Percentiles rank a stretch among this genome's conserved stretches.
These are phyloP conservation scores for Podaxis sp. DNA, from an alignment of 768 basidiomycete species.

Conservation along the genomic window DNA sequence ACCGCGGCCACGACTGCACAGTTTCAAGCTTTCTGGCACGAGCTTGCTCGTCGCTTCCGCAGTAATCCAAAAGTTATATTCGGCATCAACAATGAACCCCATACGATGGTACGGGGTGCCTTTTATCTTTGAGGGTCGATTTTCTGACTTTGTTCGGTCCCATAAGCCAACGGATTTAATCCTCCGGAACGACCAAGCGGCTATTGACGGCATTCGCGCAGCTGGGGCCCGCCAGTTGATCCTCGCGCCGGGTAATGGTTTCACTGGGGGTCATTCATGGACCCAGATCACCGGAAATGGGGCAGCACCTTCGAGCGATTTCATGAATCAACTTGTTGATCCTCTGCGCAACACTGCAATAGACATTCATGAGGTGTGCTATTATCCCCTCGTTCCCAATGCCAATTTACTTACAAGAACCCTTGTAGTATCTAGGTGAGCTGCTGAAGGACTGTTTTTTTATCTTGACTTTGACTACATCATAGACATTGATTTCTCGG, in stretches of 20 bases:
- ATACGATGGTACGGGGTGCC: constrained; percentile 36
- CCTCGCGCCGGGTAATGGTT: constrained; percentile 47
- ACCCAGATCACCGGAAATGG: constrained; percentile 35
- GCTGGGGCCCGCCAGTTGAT: constrained; percentile 43
- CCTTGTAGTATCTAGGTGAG: constrained; percentile 11
- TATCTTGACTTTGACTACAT: background rate
- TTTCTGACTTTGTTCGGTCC: background rate
- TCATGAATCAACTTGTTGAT: constrained; percentile 40
- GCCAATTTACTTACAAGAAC: constrained; percentile 8
- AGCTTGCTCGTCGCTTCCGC: constrained; percentile 40
- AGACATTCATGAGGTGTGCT: constrained; percentile 43
- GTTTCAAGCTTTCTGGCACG: constrained; percentile 42
- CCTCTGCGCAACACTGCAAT: constrained; percentile 43
- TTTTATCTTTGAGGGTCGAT: background rate
- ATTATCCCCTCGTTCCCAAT: background rate
- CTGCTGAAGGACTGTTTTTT: background rate
- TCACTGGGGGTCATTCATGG: constrained; percentile 46
- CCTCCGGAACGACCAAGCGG: constrained; percentile 43
- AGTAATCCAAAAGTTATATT: constrained; percentile 44
- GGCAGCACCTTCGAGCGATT: constrained; percentile 41
- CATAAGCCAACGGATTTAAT: constrained; percentile 38
- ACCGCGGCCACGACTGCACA: constrained; percentile 44
- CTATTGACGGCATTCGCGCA: constrained; percentile 41
- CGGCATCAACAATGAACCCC: constrained; percentile 48
- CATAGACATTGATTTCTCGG: constrained; percentile 43